Base-by-base conservation (phyloP, 257 asterid genomes). In the Salvia splendens region DNA sequence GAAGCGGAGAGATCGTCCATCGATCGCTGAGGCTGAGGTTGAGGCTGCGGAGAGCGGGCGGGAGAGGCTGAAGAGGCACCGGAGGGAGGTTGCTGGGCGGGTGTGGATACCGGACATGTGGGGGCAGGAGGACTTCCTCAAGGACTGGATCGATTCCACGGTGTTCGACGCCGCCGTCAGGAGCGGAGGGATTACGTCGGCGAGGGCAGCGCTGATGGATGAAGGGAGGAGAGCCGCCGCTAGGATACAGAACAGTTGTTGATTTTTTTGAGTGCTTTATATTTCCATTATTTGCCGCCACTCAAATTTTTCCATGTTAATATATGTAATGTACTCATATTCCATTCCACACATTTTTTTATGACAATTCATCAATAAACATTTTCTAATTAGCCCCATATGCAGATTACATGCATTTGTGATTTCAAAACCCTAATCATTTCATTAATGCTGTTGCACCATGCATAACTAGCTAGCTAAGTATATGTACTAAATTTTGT, bases 41-140 rank as follows among this genome's bases (percentile, higher is more conserved):
- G n/a, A n/a, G n/a, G n/a, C n/a, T 20, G 24, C 61, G 15, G 59
- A 52, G 59, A 69, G 33, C 52, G 88, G 93, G 53, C 55, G 92
- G 48, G 98, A 89, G 80, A 76, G 95, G 77, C 80, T 89, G 75
- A 83, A 92, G 85, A 80, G 95, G 54, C 96, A 92, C 28, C 80
- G 96, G 52, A 70, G 79, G 14, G 98, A 87, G 68, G 86, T 87
- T 16, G 94, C 92, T 59, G 96, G 95, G 53, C 84, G 69, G 60
- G 98, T 87, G 2, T 82, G 96, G 98, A 85, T 92, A 55, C 98
- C 96, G 68, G 98, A 92, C 10, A 80, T 77, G 63, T 92, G 96
- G 98, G 95, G 95, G 0, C 89, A 89, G 67, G 98, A 92, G 70
- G 82, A 70, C 35, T 60, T 87, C 43, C 90, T 92, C 6, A 81